These are phyloP conservation scores for Blastocystis sp. DNA, from an alignment of 352 stramenopile genomes.

Conservation along the genomic window DNA sequence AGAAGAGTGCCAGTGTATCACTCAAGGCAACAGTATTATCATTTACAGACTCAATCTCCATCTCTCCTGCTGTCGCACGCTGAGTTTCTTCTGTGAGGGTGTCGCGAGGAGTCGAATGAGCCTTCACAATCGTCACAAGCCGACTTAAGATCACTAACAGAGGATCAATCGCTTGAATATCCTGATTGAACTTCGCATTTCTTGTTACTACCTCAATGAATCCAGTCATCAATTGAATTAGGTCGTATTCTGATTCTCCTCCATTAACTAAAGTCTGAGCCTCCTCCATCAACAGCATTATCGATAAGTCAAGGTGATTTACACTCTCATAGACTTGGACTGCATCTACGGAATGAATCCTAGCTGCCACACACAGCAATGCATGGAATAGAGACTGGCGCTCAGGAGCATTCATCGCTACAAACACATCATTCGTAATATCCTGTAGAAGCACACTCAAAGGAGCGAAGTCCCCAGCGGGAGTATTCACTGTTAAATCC, in stretches of 20 bases:
- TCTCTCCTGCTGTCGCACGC: neutral
- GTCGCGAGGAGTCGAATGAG: neutral
- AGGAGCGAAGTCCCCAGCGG: neutral
- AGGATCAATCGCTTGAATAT: constrained; percentile 7
- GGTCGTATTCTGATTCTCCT: neutral
- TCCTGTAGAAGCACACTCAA: neutral
- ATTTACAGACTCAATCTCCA: constrained; percentile 23
- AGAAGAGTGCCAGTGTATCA: constrained; percentile 9
- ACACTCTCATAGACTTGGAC: constrained; percentile 40
- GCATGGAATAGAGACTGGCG: neutral
- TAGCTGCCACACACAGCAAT: neutral
- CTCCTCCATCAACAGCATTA: constrained; percentile 33
- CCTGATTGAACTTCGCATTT: neutral
- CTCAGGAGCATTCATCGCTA: constrained; percentile 35
- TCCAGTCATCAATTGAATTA: constrained; percentile 32
- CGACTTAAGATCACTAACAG: constrained; percentile 10
- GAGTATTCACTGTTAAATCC: neutral
- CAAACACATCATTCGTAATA: constrained; percentile 7
- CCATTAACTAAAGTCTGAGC: neutral
- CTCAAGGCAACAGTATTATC: neutral
- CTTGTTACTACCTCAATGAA: constrained; percentile 43
- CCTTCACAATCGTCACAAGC: constrained; percentile 8
- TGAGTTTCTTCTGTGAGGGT: neutral
- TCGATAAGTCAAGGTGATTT: neutral
- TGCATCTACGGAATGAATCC: neutral